Conservation (phyloP, 176 grass and related monocot species). For the Bolboschoenus planiculmis region DNA sequence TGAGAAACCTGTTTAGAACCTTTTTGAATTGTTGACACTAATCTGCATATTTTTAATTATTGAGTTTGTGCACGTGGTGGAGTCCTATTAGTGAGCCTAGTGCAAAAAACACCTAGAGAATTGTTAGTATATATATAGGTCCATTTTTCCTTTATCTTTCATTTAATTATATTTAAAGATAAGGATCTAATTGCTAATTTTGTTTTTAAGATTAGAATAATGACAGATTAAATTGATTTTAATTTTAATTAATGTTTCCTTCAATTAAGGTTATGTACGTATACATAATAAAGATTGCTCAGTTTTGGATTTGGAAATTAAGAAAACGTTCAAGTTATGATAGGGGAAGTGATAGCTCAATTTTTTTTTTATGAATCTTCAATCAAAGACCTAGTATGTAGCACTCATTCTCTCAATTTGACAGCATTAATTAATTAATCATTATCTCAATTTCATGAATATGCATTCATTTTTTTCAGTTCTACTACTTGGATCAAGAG, state of each 20-base stretch:
- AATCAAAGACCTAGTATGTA: background rate
- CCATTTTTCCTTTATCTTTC: too few relatives aligned
- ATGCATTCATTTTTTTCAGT: constrained; percentile 42
- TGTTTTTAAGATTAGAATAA: background rate
- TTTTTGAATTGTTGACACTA: too few relatives aligned
- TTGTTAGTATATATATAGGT: background rate
- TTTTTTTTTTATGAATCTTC: background rate
- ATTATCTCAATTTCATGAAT: background rate
- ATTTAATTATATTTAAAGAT: background rate
- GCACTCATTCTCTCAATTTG: background rate
- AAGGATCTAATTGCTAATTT: background rate
- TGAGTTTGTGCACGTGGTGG: too few relatives aligned
- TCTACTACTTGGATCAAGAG: constrained; percentile 65
- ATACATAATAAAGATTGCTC: background rate
- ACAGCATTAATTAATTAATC: too few relatives aligned
- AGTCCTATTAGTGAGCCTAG: background rate
- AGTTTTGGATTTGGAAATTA: background rate
- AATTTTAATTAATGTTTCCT: background rate
- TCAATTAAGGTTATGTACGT: background rate
- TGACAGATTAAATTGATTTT: background rate
- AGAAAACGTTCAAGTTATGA: background rate
- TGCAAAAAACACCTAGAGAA: background rate
- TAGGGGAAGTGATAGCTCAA: background rate
- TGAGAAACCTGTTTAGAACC: too few relatives aligned
- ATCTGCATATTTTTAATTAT: too few relatives aligned